These are phyloP conservation scores for Marchantia polymorpha DNA, from an alignment of 225 moss, liverwort and hornwort genomes.

Conservation along the genomic window DNA sequence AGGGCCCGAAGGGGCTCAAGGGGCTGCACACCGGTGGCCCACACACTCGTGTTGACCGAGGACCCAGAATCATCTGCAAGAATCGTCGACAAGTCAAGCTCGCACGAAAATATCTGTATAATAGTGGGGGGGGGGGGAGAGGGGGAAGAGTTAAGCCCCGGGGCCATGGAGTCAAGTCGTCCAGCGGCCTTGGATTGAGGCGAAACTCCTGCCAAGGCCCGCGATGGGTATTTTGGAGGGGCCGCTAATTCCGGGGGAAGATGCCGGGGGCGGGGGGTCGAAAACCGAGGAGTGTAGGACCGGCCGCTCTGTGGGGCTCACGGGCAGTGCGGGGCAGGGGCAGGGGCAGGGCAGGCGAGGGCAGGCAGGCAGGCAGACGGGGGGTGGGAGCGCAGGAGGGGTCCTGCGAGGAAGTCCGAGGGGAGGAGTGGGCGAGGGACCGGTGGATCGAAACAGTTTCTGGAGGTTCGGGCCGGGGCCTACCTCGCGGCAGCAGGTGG, in stretches of 20 bases:
- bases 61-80: neutral
- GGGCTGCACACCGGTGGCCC: neutral
- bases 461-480: neutral
- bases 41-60: neutral
- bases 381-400: neutral
- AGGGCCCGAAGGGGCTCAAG: neutral
- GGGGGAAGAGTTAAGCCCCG: neutral
- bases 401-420: neutral
- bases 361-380: neutral
- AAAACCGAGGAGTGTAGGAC: neutral
- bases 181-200: neutral
- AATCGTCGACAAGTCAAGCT: neutral
- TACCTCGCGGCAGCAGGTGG: slow-evolving; percentile 6
- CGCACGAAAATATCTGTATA: neutral
- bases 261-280: neutral
- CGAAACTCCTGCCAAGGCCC: neutral
- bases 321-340: neutral
- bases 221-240: neutral
- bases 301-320: neutral
- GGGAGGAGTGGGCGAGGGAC: neutral
- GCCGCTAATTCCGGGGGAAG: neutral
- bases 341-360: neutral
- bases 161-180: neutral
- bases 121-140: no score
- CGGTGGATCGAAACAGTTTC: neutral